Percentiles rank a stretch among this genome's conserved stretches.
Evolutionary conservation across 495 filamentous ascomycete genomes (phyloP).

Genomic region (Neurospora cerealis): DNA sequence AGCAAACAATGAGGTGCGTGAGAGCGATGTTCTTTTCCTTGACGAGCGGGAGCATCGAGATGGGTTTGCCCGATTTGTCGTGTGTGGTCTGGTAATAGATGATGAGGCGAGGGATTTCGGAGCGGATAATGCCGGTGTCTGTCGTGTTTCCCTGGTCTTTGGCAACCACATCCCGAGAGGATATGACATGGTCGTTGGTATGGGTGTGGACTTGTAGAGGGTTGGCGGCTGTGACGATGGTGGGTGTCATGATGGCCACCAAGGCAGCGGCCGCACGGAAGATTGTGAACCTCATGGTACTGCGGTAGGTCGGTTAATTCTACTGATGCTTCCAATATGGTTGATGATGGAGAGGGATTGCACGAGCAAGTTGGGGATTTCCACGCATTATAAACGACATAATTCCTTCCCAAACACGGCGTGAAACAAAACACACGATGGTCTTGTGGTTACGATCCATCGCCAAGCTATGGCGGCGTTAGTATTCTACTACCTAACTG

Average conservation of each 20-base stretch:
- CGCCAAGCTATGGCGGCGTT: not conserved
- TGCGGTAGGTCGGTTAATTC: not conserved
- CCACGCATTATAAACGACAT: not conserved
- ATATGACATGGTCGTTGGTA: not conserved
- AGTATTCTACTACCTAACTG: not conserved
- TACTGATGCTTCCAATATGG: not conserved
- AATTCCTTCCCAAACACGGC: not conserved
- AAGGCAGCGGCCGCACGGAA: not conserved
- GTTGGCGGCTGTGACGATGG: not conserved
- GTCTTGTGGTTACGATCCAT: not conserved
- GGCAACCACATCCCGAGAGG: not conserved
- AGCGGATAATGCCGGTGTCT: not conserved
- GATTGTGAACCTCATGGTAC: not conserved
- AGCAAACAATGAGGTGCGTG: constrained; percentile 68
- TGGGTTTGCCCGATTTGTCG: constrained; percentile 41
- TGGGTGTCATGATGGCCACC: not conserved
- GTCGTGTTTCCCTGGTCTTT: not conserved
- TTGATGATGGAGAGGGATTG: not conserved
- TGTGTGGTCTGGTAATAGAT: constrained; percentile 68
- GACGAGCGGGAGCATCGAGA: constrained; percentile 65
- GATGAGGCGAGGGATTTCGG: constrained; percentile 34
- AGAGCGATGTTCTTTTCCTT: constrained; percentile 38
- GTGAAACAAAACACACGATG: not conserved
- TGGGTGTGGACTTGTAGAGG: not conserved
- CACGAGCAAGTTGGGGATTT: not conserved